Base-by-base conservation (phyloP, 768 basidiomycete species). In the Phallus indusiatus region DNA sequence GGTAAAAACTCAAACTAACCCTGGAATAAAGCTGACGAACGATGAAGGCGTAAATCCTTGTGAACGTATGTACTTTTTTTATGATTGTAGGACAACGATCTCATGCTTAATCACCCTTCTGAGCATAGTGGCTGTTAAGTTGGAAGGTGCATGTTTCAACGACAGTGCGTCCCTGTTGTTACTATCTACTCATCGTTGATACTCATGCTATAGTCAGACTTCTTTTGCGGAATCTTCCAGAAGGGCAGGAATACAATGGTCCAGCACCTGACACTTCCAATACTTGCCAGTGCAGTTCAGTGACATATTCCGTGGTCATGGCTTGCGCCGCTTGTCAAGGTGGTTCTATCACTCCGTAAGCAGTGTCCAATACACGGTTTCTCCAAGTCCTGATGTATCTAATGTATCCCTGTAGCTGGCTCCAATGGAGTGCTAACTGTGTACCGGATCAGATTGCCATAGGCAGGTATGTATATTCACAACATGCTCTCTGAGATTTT, bases 271-370 rank as follows among this genome's bases (percentile, higher is more conserved):
- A 21, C 7, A 2, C 16, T 21, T 56, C 55, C 8, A 47, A 46
- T 28, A 46, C 20, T 9, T 56, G 55, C n/a, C 55, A 47, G 42
- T 56, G 55, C 55, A 56, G 55, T 46, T 47, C 55, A 6, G 55
- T 56, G 14, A 46, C 46, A 28, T 56, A 21, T 24, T 56, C 55
- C 22, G 46, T 56, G 3, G 21, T 56, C 7, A 1, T 21, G 16
- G 55, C 55, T 20, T 56, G 55, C n/a, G 47, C 8, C 21, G 17
- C 46, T 7, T 56, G 55, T 48, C 55, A 56, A 28, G 55, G 55
- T 6, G 33, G n/a, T 16, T 18, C 21, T 14, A 8, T 35, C 11
- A 21, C 17, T 22, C 28, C 54, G 54, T 55, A 46, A 28, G 54
- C 36, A 17, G 18, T 9, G 37, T 34, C 17, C n/a, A n/a, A 42